Evolutionary conservation across 116 monocot species (phyloP), one percentile per base, ranked within the genome.

Genomic region (Phalaenopsis hybrid): DNA sequence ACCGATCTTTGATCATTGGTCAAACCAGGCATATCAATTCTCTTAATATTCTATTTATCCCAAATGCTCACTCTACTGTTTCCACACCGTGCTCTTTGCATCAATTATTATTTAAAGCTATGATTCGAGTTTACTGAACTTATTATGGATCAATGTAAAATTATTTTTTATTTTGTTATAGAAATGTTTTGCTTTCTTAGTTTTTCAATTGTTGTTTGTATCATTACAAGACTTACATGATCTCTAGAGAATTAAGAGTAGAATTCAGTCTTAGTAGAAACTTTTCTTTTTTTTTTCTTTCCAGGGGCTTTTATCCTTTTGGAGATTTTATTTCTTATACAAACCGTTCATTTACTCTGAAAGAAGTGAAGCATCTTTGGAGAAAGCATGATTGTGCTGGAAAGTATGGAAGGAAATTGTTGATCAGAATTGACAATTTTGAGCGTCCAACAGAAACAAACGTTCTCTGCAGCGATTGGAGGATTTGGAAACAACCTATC

Each of bases 1-100:
- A 98, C 78, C 85, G 95, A 28, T 98, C 97, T 37, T 85, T 98
- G 83, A 98, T 98, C 88, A 98, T 94, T 81, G 97, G 97, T 57
- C 91, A 98, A 85, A 92, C 85, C 88, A 98, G 94, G 97, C 90
- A 94, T 87, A 82, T 86, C 17, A 44, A 83, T 81, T 88, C 76
- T 86, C 88, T 87, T 68, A 77, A 79, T 45, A 67, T 82, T 57
- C 52, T 65, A 74, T 83, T 73, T 80, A 41, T 74, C 21, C 77
- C 59, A 73, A 11, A 83, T 70, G 8, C 12, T 37, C 18, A 65
- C 18, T 28, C 41, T 77, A 59, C 28, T 68, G 69, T 18, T 61
- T 23, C 55, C 58, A 7, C 59, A n/a, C 68, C 59, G 25, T 70
- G 70, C 28, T 70, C 12, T 37, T 70, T 70, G 70, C 34, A 33